Conservation (phyloP, 2,329 filamentous ascomycete genomes). For the Trichoderma sp. region DNA sequence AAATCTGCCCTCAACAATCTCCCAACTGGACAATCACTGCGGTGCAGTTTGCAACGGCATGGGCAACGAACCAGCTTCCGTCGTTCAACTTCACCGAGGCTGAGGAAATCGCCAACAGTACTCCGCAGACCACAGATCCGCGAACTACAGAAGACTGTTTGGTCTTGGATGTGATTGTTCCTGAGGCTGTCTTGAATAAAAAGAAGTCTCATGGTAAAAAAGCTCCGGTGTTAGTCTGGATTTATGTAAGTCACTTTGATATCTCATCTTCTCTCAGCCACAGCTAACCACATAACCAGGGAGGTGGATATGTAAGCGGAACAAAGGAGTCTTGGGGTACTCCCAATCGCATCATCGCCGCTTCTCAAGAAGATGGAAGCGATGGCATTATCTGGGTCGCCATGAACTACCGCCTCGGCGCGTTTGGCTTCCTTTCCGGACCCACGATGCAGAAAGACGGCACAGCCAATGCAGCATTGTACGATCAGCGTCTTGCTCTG, state of each 20-base stretch:
- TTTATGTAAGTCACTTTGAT: not conserved
- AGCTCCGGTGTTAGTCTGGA: not conserved
- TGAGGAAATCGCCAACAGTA: not conserved
- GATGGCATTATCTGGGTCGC: not conserved
- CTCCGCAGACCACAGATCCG: not conserved
- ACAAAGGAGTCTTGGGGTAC: not conserved
- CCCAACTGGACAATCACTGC: not conserved
- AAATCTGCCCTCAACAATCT: not conserved
- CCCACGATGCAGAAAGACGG: slow-evolving; percentile 50
- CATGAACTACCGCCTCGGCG: slow-evolving; percentile 55
- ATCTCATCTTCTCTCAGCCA: no score
- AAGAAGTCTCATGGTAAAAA: not conserved
- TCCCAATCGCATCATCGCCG: not conserved
- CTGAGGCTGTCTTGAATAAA: not conserved
- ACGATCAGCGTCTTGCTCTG: slow-evolving; percentile 57
- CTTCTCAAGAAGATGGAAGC: not conserved
- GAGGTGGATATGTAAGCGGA: not conserved
- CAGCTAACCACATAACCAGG: not conserved
- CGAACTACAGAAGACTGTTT: not conserved
- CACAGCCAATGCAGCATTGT: slow-evolving; percentile 56
- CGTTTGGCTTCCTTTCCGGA: slow-evolving; percentile 58
- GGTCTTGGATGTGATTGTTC: not conserved
- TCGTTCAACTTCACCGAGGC: not conserved
- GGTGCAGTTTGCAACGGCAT: not conserved
- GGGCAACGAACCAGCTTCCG: not conserved